A percentile compares a stretch with the other conserved stretches of the same genome.
Conservation (phyloP, 192 early-diverging fungal species). For the Podila epigama region DNA sequence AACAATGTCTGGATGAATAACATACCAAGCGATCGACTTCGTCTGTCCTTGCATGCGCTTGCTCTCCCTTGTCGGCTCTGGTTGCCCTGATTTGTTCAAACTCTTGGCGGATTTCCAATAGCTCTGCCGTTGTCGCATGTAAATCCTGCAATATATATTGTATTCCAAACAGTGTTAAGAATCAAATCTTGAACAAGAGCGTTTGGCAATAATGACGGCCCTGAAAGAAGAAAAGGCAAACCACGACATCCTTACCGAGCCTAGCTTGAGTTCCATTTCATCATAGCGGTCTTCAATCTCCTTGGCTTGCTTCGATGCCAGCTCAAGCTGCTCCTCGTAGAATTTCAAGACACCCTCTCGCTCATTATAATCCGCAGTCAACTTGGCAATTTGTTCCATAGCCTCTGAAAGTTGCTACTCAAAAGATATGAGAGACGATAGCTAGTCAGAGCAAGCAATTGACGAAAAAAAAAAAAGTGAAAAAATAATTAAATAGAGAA, state of each 20-base stretch:
- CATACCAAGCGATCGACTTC: constrained; percentile 52
- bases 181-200: not conserved
- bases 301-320: constrained; percentile 38
- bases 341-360: constrained; percentile 43
- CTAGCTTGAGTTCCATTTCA: constrained; percentile 46
- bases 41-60: constrained; percentile 27
- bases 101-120: constrained; percentile 34
- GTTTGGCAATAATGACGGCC: too few relatives aligned
- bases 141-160: constrained; percentile 15
- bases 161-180: not conserved
- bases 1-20: not conserved
- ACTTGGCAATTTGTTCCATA: constrained; percentile 34
- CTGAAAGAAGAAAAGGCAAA: not conserved
- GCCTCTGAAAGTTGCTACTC: constrained; percentile 34
- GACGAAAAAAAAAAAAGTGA: not conserved
- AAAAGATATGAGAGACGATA: not conserved
- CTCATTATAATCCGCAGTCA: constrained; percentile 36
- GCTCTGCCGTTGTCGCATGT: constrained; percentile 25
- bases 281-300: constrained; percentile 49
- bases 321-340: constrained; percentile 43
- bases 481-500: not conserved
- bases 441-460: too few relatives aligned
- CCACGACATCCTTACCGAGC: constrained; percentile 17
- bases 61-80: constrained; percentile 37
- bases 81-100: constrained; percentile 42